Evolutionary conservation across 306 rosid species (phyloP), one percentile per base, ranked within the genome.

Genomic region (Malus sylvestris): DNA sequence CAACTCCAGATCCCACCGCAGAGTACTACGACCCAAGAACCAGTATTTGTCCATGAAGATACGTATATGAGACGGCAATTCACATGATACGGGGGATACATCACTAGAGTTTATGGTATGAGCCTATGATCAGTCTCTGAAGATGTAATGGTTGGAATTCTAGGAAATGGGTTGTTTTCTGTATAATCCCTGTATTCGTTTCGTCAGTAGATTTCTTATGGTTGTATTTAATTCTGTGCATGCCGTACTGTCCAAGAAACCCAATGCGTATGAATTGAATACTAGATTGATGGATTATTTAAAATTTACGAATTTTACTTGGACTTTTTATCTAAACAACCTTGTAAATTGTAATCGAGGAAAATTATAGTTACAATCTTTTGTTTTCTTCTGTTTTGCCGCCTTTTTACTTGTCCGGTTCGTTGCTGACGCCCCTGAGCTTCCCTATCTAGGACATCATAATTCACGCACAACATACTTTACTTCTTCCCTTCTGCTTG

Each of bases 41-140:
- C 98, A 0, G 95, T 92, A 4, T 94, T 92, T 66, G 95, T 95
- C 46, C 98, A 89, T 4, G 96, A 95, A 83, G 98, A 95, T 83
- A 95, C 98, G 0, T 95, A 92, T 32, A 79, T 83, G 51, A 86
- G 97, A 76, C 84, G 97, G 73, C 97, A 95, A 70, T 90, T 85
- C 84, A 86, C 95, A n/a, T 94, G 93, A 90, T 76, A 15, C 9
- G 1, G 32, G 46, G 20, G 20, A 42, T 6, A 13, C 70, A 11
- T 18, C 8, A 14, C 5, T 13, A 4, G 15, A 15, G 7, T 7
- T 66, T 51, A 22, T 32, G 68, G 12, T 58, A 53, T 55, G 60
- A 62, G 27, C 22, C 59, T 38, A 32, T 57, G 38, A 58, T 58
- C 23, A 16, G 25, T 51, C 14, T 25, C 13, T 30, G n/a, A 59